Conservation (phyloP, 2,329 filamentous ascomycete species). For the Orbilia oligospora region DNA sequence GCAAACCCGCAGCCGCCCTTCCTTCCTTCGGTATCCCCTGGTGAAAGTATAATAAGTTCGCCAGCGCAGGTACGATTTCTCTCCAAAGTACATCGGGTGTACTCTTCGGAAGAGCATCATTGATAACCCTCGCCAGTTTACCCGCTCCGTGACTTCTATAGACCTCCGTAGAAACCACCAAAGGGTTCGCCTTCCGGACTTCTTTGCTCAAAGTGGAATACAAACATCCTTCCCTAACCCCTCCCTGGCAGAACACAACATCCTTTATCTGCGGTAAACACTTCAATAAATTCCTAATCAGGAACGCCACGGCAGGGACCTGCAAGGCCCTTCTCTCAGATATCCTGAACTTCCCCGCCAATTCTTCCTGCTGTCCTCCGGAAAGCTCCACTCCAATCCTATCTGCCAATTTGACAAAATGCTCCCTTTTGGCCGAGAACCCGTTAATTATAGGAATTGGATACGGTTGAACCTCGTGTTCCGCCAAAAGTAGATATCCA, state of each 20-base stretch:
- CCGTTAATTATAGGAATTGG: conserved; percentile 86
- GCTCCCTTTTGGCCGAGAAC: conserved; percentile 76
- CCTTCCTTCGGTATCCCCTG: conserved; percentile 71
- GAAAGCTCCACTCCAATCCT: conserved; percentile 64
- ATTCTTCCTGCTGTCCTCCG: conserved; percentile 65
- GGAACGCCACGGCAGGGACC: conserved; percentile 84
- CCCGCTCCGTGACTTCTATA: conserved; percentile 70
- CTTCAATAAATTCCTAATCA: conserved; percentile 81
- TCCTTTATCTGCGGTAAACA: conserved; percentile 79
- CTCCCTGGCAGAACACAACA: conserved; percentile 88
- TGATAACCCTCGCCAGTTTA: conserved; percentile 70
- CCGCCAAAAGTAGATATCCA: conserved; percentile 88
- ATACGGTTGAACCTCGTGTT: conserved; percentile 80
- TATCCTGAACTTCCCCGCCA: conserved; percentile 74
- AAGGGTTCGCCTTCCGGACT: conserved; percentile 76
- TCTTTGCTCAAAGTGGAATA: conserved; percentile 77
- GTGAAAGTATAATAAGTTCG: conserved; percentile 74
- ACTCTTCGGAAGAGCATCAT: conserved; percentile 69
- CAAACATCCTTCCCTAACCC: conserved; percentile 86
- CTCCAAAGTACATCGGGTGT: conserved; percentile 68
- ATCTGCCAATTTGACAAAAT: conserved; percentile 70
- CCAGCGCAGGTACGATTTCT: conserved; percentile 72
- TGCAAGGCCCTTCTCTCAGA: conserved; percentile 84
- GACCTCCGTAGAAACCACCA: conserved; percentile 74
- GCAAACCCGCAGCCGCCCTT: conserved; percentile 78